Base-by-base conservation (phyloP, 345 rosid genomes). In the Aurinia saxatilis region DNA sequence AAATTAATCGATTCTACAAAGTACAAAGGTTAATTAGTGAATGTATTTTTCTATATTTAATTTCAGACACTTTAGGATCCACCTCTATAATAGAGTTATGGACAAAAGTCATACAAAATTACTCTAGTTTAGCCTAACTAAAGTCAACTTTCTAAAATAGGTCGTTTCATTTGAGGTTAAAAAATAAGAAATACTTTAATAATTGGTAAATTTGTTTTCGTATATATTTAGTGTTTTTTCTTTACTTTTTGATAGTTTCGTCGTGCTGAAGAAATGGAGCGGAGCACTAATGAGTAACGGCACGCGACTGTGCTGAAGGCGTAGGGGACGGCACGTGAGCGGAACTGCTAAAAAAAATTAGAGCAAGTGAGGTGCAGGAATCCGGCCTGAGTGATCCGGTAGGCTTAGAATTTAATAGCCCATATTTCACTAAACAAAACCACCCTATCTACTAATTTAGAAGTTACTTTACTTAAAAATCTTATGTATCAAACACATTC, bases 261-360 rank as follows among this genome's bases (percentile, higher is more conserved):
- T 70, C 58, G 74, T 63, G 74, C 69, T 56, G 64, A 70, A 70
- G 64, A 70, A 62, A 70, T 63, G 69, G 64, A 27, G 31, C 1
- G 6, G 7, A 33, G 48, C 52, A 63, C 18, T 23, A 15, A 9
- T 15, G n/a, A n/a, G n/a, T n/a, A n/a, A n/a, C n/a, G 39, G 44
- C 74, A 70, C 51, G 74, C 55, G 74, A 63, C 11, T 56, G 52
- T 62, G 58, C 69, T 70, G 48, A 70, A 55, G 59, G 64, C 69
- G 74, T 63, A 56, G 74, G 63, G 65, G 55, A 56, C 29, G 74
- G 47, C 57, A 60, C 62, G 67, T 61, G 63, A 61, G 16, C 11
- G 49, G 55, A 60, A 6, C 61, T 47, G 21, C 41, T 30, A 39
- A 13, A 58, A 35, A 8, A 25, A 10, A 34, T 8, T 17, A 17